A percentile compares a stretch with the other conserved stretches of the same genome.
These are phyloP conservation scores for Apophysomyces ossiformis DNA, from an alignment of 371 early-diverging fungal species.

Conservation along the genomic window DNA sequence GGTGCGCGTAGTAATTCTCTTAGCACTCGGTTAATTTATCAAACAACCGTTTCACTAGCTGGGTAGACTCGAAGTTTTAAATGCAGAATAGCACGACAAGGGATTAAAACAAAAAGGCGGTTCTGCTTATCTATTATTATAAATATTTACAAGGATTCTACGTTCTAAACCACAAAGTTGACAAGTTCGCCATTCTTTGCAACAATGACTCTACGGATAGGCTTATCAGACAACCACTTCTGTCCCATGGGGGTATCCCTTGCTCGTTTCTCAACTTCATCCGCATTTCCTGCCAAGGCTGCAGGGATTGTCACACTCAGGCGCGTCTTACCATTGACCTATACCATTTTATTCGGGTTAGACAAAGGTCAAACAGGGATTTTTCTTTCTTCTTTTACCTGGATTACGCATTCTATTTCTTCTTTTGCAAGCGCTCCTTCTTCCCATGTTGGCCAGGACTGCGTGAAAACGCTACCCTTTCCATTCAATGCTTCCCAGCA, in stretches of 20 bases:
- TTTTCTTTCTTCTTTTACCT: conserved; percentile 37
- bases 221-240: conserved; percentile 60
- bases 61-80: too few species aligned
- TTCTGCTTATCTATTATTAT: background rate
- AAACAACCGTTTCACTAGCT: too few species aligned
- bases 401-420: conserved; percentile 58
- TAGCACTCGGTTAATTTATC: too few species aligned
- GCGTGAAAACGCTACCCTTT: conserved; percentile 53
- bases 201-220: conserved; percentile 67
- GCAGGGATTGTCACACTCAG: conserved; percentile 67
- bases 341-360: background rate
- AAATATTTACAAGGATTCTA: background rate
- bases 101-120: too few species aligned
- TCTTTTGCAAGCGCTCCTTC: conserved; percentile 55
- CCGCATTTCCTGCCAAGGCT: conserved; percentile 30
- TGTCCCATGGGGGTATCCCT: conserved; percentile 53
- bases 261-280: conserved; percentile 52
- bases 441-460: conserved; percentile 71
- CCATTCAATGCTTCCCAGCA: conserved; percentile 61
- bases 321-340: conserved; percentile 85
- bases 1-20: too few species aligned
- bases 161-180: conserved; percentile 67
- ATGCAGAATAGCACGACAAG: too few species aligned
- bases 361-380: conserved; percentile 3
- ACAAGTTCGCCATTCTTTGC: conserved; percentile 77